Conservation (phyloP, 1,284 basidiomycete genomes). For the Cystobasidium pallidum region DNA sequence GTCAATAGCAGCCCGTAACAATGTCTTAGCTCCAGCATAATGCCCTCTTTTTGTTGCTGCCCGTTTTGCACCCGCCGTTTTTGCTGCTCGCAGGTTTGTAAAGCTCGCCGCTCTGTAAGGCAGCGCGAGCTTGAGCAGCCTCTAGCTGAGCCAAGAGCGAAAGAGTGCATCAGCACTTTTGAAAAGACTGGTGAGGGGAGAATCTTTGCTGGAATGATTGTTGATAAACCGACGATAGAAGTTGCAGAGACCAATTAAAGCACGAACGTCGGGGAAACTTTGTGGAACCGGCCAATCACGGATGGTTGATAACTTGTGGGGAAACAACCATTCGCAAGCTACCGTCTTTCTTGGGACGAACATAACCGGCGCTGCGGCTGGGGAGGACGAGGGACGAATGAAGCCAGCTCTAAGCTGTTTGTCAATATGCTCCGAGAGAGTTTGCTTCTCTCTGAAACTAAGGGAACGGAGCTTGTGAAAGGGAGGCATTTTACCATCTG, state of each 20-base stretch:
- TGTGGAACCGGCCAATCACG: slow-evolving; percentile 58
- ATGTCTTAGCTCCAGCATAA: too few relatives aligned
- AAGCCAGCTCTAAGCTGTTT: slow-evolving; percentile 23
- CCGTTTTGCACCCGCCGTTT: too few relatives aligned
- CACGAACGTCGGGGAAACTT: slow-evolving; percentile 54
- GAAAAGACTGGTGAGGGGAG: slow-evolving; percentile 52
- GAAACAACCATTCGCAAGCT: slow-evolving; percentile 57
- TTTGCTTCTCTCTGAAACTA: slow-evolving; percentile 13
- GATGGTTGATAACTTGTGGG: slow-evolving; percentile 58
- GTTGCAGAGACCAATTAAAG: slow-evolving; percentile 58
- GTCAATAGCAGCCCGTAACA: too few relatives aligned
- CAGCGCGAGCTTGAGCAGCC: too few relatives aligned
- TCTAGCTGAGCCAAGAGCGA: too few relatives aligned
- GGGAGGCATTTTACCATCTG: slow-evolving; percentile 34
- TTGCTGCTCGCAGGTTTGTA: too few relatives aligned
- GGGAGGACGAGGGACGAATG: slow-evolving; percentile 42
- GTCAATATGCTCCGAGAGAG: slow-evolving; percentile 30
- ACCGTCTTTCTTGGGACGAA: slow-evolving; percentile 62
- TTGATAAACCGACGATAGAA: slow-evolving; percentile 60
- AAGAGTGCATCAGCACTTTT: too few relatives aligned
- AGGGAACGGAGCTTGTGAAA: slow-evolving; percentile 45
- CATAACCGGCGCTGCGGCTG: slow-evolving; percentile 58
- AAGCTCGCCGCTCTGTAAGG: too few relatives aligned
- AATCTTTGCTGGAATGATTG: slow-evolving; percentile 55
- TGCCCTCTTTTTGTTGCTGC: too few relatives aligned